Evolutionary conservation across 1,139 yeast genomes (phyloP).

Genomic region (Hyphopichia burtonii): DNA sequence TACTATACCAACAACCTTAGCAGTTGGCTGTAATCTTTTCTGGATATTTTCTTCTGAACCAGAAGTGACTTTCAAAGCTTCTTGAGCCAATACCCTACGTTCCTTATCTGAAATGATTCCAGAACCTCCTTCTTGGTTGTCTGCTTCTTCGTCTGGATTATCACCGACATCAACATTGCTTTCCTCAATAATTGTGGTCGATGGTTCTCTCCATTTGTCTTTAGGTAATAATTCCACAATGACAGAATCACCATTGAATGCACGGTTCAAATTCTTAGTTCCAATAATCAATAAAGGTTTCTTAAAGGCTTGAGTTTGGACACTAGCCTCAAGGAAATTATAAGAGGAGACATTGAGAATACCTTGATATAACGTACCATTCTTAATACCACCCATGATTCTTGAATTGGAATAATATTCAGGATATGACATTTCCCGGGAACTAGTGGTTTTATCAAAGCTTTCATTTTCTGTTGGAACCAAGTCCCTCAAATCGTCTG

Average conservation of each 20-base stretch:
- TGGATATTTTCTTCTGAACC: slow-evolving; percentile 29
- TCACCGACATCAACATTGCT: slow-evolving; percentile 61
- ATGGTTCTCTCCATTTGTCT: slow-evolving; percentile 85
- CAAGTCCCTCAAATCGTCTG: slow-evolving; percentile 76
- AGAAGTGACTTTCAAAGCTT: slow-evolving; percentile 62
- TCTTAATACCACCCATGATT: slow-evolving; percentile 85
- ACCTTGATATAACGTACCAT: slow-evolving; percentile 88
- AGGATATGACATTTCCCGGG: slow-evolving; percentile 61
- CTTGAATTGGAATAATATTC: slow-evolving; percentile 80
- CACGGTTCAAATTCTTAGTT: slow-evolving; percentile 80
- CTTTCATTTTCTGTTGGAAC: slow-evolving; percentile 55
- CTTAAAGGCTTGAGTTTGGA: slow-evolving; percentile 69
- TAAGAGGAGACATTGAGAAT: slow-evolving; percentile 76
- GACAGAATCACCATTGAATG: slow-evolving; percentile 89
- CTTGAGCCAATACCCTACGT: slow-evolving; percentile 70
- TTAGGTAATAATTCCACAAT: slow-evolving; percentile 88
- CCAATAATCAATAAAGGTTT: slow-evolving; percentile 84
- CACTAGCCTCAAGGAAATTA: slow-evolving; percentile 85
- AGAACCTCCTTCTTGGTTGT: slow-evolving; percentile 33
- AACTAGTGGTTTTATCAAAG: slow-evolving; percentile 17
- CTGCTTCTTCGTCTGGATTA: slow-evolving; percentile 51
- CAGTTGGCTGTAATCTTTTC: slow-evolving; percentile 77
- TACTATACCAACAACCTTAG: slow-evolving; percentile 81
- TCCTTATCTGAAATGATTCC: slow-evolving; percentile 70
- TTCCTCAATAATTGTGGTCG: slow-evolving; percentile 77